phyloP scores from a whole-genome alignment of 1,139 yeast genomes.

The Meyerozyma smithsonii region DNA sequence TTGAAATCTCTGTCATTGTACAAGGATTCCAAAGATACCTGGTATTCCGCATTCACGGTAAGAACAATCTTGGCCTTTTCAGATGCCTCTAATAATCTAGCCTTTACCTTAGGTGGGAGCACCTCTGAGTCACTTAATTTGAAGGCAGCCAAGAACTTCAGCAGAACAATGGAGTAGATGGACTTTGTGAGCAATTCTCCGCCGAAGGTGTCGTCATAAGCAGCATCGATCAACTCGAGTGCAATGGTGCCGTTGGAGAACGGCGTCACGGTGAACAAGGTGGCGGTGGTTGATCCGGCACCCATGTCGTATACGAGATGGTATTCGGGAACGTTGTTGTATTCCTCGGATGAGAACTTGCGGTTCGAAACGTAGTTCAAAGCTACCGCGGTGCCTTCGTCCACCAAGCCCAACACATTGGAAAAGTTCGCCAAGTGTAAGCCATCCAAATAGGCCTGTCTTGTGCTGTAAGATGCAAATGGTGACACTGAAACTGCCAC shows the following conservation, averaged over 20 bases:
- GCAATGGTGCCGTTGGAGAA: conserved; percentile 35
- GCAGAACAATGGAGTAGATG: conserved; percentile 55
- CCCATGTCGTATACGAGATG: conserved; percentile 88
- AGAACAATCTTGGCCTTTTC: conserved; percentile 83
- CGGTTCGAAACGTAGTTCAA: conserved; percentile 62
- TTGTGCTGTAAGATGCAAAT: conserved; percentile 57
- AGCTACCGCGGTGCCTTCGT: conserved; percentile 90
- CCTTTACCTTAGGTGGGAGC: conserved; percentile 53
- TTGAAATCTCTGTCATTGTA: conserved; percentile 71
- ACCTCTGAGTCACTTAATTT: conserved; percentile 27
- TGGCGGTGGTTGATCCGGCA: conserved; percentile 85
- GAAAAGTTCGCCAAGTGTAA: conserved; percentile 64
- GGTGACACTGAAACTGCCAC: conserved; percentile 77
- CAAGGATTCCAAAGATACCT: conserved; percentile 65
- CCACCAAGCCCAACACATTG: conserved; percentile 62
- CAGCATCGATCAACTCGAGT: conserved; percentile 68
- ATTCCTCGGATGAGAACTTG: conserved; percentile 32
- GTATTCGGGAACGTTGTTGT: conserved; percentile 43
- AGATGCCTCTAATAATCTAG: conserved; percentile 73
- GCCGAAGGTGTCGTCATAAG: conserved; percentile 62
- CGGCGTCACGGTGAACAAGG: conserved; percentile 63
- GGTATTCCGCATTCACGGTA: conserved; percentile 81
- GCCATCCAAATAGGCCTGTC: conserved; percentile 70
- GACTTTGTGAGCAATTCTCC: conserved; percentile 71
- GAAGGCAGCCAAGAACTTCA: conserved; percentile 48